A percentile compares a stretch with the other conserved stretches of the same genome.
Conservation (phyloP, 2,329 filamentous ascomycete species). For the Leptosphaerulina australis region DNA sequence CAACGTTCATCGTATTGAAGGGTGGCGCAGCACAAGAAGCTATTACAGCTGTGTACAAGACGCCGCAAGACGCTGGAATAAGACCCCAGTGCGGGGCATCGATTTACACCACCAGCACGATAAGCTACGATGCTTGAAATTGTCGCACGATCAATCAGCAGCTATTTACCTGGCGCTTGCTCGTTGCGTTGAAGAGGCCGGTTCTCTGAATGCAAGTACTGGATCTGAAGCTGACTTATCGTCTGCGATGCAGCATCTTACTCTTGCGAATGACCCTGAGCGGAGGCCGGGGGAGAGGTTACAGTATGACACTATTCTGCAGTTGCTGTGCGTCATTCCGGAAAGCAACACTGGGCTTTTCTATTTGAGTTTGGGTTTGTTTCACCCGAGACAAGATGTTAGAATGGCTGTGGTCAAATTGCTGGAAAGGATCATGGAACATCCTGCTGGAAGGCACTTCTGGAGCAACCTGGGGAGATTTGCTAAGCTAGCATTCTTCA, state of each 20-base stretch:
- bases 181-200: constrained; percentile 66
- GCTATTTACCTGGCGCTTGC: constrained; percentile 85
- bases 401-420: constrained; percentile 77
- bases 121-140: constrained; percentile 79
- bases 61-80: constrained; percentile 46
- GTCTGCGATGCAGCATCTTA: constrained; percentile 28
- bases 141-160: constrained; percentile 75
- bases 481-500: constrained; percentile 81
- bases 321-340: constrained; percentile 80
- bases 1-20: constrained; percentile 91
- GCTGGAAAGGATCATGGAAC: constrained; percentile 79
- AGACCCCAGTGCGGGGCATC: constrained; percentile 72
- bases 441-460: constrained; percentile 92
- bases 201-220: constrained; percentile 19
- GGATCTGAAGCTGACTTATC: constrained; percentile 29
- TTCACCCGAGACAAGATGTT: constrained; percentile 85
- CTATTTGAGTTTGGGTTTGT: constrained; percentile 86
- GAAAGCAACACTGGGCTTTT: constrained; percentile 89
- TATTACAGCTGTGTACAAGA: constrained; percentile 92
- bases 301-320: constrained; percentile 49
- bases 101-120: constrained; percentile 94
- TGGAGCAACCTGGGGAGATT: constrained; percentile 87
- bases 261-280: constrained; percentile 34
- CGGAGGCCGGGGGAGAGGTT: constrained; percentile 33
- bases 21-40: constrained; percentile 92